Percentiles rank a stretch among this genome's conserved stretches.
Evolutionary conservation across 2,329 filamentous ascomycete genomes (phyloP).

Genomic region (Ophiosphaerella herpotricha): DNA sequence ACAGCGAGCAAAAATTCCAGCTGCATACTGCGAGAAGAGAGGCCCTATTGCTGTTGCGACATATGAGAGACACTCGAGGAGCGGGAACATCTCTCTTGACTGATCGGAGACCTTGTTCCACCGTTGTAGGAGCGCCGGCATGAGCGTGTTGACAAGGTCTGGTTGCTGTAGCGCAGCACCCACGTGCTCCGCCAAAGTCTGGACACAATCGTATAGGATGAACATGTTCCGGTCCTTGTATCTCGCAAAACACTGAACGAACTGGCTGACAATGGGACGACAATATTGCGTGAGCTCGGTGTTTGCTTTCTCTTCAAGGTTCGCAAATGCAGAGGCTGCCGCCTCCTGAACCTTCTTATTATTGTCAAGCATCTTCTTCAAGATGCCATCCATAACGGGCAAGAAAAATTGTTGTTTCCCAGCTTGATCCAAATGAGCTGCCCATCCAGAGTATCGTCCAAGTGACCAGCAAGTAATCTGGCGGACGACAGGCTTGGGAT

Average conservation of each 20-base stretch:
- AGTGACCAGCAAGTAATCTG: conserved; percentile 99
- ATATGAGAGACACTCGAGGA: conserved; percentile 96
- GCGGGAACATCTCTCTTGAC: conserved; percentile 88
- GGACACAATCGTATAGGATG: conserved; percentile 97
- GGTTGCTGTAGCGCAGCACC: conserved; percentile 79
- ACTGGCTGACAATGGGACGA: conserved; percentile 87
- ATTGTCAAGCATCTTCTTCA: conserved; percentile 91
- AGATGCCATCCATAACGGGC: conserved; percentile 95
- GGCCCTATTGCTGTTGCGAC: conserved; percentile 84
- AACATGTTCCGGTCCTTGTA: conserved; percentile 99
- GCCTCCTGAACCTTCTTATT: conserved; percentile 99
- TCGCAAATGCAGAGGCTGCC: conserved; percentile 92
- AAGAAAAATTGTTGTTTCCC: conserved; percentile 82
- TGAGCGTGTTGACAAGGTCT: conserved; percentile 80
- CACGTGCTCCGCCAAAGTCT: conserved; percentile 92
- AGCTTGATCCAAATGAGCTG: conserved; percentile 70
- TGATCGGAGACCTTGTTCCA: conserved; percentile 88
- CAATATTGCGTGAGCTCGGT: conserved; percentile 82
- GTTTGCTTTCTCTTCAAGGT: conserved; percentile 91
- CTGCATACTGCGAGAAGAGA: conserved; percentile 81
- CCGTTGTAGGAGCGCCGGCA: conserved; percentile 87
- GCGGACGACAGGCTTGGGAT: conserved; percentile 85
- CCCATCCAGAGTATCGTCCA: conserved; percentile 91
- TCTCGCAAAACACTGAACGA: conserved; percentile 85
- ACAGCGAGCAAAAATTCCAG: conserved; percentile 84